These are phyloP conservation scores for Taphrina confusa DNA, from an alignment of 1,139 yeast species.

Conservation along the genomic window DNA sequence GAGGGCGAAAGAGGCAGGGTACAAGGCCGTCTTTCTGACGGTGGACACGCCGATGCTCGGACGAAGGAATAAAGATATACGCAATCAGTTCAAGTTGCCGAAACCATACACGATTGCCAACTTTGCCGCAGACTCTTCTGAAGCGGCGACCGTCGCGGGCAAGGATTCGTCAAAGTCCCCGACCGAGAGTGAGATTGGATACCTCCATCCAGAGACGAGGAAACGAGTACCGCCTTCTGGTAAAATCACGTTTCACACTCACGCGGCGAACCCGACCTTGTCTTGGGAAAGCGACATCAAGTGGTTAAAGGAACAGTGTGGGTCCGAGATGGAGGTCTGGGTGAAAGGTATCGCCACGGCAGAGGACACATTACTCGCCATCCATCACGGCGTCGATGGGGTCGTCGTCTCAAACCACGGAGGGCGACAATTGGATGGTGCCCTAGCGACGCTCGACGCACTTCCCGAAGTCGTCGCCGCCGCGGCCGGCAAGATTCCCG, in stretches of 20 bases:
- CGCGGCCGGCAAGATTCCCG: conserved; percentile 55
- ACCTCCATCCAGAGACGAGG: conserved; percentile 12
- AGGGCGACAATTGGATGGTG: conserved; percentile 66
- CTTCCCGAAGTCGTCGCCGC: conserved; percentile 61
- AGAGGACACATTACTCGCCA: conserved; percentile 62
- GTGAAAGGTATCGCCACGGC: conserved; percentile 61
- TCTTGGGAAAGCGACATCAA: conserved; percentile 60
- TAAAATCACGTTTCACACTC: conserved; percentile 32
- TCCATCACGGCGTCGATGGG: conserved; percentile 61
- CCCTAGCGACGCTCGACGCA: conserved; percentile 64
- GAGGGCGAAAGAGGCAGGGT: conserved; percentile 57
- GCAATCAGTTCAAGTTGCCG: conserved; percentile 53
- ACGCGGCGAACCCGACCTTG: conserved; percentile 48
- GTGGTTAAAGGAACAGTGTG: conserved; percentile 45
- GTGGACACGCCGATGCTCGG: conserved; percentile 72
- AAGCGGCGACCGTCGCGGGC: conserved; percentile 21
- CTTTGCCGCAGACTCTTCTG: conserved; percentile 41
- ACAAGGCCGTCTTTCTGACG: conserved; percentile 58
- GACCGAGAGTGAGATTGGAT: conserved; percentile 15
- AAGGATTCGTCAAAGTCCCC: not conserved
- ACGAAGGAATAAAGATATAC: conserved; percentile 58
- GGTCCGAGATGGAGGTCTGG: conserved; percentile 48
- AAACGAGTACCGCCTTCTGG: conserved; percentile 21
- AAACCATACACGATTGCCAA: conserved; percentile 45
- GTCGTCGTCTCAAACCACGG: conserved; percentile 70